Evolutionary conservation across 164 flowering plant species (phyloP), one percentile per base, ranked within the genome.

Genomic region (Kalanchoe fedtschenkoi): DNA sequence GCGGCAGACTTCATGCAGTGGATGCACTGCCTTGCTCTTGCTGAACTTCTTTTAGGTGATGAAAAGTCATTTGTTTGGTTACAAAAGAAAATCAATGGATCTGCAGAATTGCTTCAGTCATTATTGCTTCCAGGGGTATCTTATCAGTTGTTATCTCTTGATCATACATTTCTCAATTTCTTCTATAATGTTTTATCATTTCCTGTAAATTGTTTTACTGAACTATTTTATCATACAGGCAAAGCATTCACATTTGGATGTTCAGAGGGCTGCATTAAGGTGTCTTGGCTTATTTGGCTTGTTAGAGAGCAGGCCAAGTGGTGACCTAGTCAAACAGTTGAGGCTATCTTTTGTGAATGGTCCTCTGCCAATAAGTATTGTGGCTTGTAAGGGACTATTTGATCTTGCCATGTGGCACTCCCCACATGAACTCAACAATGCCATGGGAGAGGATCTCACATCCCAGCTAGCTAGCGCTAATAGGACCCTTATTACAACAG

Each of bases 271-370:
- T 67, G 82, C 97, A 22, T 17, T 75, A n/a, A 77, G 96, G 66
- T 89, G 96, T 74, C 91, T 95, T 68, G 96, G 99, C 34, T 91
- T 91, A 62, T 91, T 80, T 80, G 97, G 97, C 14, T 76, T 89
- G 75, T 62, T 83, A 65, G 95, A 89, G 72, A 77, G 77, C 68
- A 83, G 70, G 63, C 89, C 85, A 68, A 84, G 80, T 67, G 83
- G 75, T 38, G 88, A 78, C 5, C 22, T 89, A 28, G 81, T 89
- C 61, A 89, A 77, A 72, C 99, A 89, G 74, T 74, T 95, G 70
- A 72, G 78, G 61, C 41, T 70, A 68, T 86, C 96, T 32, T 84
- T 79, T 65, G 63, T 72, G 44, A 79, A 75, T 53, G 85, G 88
- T 28, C 82, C 87, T 5, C 67, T 77, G 61, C 64, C 85, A 19